Evolutionary conservation across 2,329 filamentous ascomycete genomes (phyloP), one percentile per base, ranked within the genome.

Genomic region (Cladosporium cucumerinum): DNA sequence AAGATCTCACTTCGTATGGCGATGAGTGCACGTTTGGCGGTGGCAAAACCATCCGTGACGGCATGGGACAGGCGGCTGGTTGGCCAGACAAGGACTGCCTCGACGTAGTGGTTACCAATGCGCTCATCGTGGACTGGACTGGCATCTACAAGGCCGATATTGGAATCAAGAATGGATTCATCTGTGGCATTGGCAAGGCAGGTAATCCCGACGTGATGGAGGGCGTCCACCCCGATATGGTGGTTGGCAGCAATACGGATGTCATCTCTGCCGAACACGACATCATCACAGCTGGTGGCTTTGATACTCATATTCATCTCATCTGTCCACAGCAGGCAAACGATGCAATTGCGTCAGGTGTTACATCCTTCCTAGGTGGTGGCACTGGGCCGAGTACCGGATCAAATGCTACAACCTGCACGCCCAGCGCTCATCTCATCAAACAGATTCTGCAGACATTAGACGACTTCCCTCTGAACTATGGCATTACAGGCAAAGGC

Each of bases 121-220:
- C 93, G 5, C 80, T 98, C 68, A 89, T 98, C 43, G 84, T 98
- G 23, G 94, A 98, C 79, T 96, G 90, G 85, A 89, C 86, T 1
- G 94, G 94, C 57, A 97, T 98, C 73, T 96, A 92, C 83, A 98
- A 98, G 80, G 94, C 93, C 6, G 94, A 98, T 76, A 96, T 98
- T 74, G 94, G 94, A 30, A 88, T 98, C 76, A 97, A 96, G 77
- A 79, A 93, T 70, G 93, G 94, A 2, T 76, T 90, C 46, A 97
- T 98, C 72, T 88, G 89, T 30, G 94, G 87, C 0, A 94, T 98
- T 70, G 94, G 94, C 66, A 97, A 98, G 79, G 92, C 94, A 18
- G 94, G 94, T 23, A 98, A 97, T 73, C 94, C 94, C n/a, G 94
- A 98, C 78, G 87, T 96, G 55, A 97, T 97, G 94, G 89, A 95